Evolutionary conservation across 768 basidiomycete genomes (phyloP).

Genomic region (Boletus huronensis): DNA sequence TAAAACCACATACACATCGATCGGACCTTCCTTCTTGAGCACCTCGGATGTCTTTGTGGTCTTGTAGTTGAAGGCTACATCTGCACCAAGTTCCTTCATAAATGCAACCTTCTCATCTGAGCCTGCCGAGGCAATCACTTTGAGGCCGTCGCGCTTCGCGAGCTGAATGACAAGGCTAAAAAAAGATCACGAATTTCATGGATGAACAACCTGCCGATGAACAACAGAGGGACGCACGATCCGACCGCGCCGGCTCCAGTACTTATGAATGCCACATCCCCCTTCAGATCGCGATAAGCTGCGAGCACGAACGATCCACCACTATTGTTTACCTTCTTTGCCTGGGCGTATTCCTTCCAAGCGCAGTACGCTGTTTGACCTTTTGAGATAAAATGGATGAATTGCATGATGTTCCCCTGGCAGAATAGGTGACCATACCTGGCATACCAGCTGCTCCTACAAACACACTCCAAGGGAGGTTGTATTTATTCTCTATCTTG

Average conservation of each 20-base stretch:
- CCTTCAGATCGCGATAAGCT: constrained; percentile 25
- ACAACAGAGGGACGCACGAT: constrained; percentile 38
- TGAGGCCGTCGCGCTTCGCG: constrained; percentile 48
- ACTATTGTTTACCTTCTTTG: constrained; percentile 22
- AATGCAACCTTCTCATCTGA: constrained; percentile 68
- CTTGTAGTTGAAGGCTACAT: constrained; percentile 75
- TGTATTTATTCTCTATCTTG: constrained; percentile 26
- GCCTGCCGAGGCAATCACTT: constrained; percentile 70
- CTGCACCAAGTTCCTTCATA: constrained; percentile 55
- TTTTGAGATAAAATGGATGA: neutral
- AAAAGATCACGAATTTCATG: neutral
- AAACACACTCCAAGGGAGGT: constrained; percentile 30
- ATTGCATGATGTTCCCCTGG: neutral
- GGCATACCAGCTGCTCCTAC: constrained; percentile 33
- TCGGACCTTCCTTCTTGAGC: constrained; percentile 52
- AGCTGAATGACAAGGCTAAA: constrained; percentile 46
- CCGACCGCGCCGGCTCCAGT: constrained; percentile 52
- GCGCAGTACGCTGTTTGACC: constrained; percentile 27
- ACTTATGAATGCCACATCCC: constrained; percentile 48
- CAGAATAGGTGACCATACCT: constrained; percentile 9
- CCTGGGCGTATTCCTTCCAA: constrained; percentile 18
- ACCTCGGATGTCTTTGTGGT: constrained; percentile 49
- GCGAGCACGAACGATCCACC: no score
- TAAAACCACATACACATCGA: constrained; percentile 41
- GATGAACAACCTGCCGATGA: neutral